These are phyloP conservation scores for Metarhizium humberi DNA, from an alignment of 2,329 filamentous ascomycete species.

Conservation along the genomic window DNA sequence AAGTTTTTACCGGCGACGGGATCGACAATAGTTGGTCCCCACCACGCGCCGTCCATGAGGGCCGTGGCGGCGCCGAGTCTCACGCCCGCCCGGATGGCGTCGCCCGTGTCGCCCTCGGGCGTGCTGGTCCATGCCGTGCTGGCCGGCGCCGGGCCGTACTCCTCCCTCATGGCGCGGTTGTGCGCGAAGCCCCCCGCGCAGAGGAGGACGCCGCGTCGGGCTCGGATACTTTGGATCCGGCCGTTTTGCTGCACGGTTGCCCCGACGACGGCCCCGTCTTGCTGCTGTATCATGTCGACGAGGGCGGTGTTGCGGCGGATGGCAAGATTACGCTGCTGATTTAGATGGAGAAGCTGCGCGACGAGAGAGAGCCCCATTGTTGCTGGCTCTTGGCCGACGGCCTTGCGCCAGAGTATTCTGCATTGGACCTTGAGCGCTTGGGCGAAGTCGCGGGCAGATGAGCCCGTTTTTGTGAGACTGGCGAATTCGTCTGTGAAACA, in stretches of 20 bases:
- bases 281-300: not conserved
- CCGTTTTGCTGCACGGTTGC: not conserved
- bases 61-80: not conserved
- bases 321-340: not conserved
- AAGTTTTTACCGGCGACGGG: not conserved
- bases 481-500: not conserved
- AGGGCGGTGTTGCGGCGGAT: not conserved
- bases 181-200: not conserved
- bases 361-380: not conserved
- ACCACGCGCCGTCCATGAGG: not conserved
- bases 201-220: not conserved
- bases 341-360: not conserved
- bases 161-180: not conserved
- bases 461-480: not conserved
- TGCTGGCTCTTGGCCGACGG: not conserved
- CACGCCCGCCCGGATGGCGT: not conserved
- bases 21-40: not conserved
- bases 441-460: not conserved
- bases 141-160: not conserved
- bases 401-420: not conserved
- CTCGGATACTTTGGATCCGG: not conserved
- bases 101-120: not conserved
- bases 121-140: not conserved
- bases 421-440: not conserved
- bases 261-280: not conserved